Percentiles rank a stretch among this genome's conserved stretches.
Conservation (phyloP, 495 filamentous ascomycete genomes). For the Astrothelium subdiscretum region DNA sequence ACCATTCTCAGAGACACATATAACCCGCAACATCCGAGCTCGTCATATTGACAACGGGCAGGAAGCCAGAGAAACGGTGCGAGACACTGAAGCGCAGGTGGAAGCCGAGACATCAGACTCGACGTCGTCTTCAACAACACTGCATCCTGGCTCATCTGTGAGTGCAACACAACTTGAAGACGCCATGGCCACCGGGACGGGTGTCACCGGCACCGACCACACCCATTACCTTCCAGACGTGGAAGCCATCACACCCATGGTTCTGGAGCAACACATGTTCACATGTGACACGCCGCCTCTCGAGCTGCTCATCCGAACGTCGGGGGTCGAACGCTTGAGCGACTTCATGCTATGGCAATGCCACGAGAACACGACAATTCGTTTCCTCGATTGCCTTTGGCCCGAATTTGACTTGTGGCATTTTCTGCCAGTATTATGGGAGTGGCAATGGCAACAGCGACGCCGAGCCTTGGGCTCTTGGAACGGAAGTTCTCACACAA, state of each 20-base stretch:
- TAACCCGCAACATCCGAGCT: slow-evolving; percentile 66
- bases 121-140: slow-evolving; percentile 43
- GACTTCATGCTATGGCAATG: slow-evolving; percentile 99
- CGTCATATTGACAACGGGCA: slow-evolving; percentile 20
- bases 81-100: slow-evolving; percentile 23
- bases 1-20: slow-evolving; percentile 75
- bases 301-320: slow-evolving; percentile 81
- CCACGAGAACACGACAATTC: slow-evolving; percentile 80
- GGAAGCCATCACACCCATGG: slow-evolving; percentile 74
- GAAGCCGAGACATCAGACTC: slow-evolving; percentile 22
- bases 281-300: slow-evolving; percentile 76
- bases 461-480: neutral
- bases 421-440: slow-evolving; percentile 80
- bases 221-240: slow-evolving; percentile 42
- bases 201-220: slow-evolving; percentile 11
- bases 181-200: neutral
- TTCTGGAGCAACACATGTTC: slow-evolving; percentile 67
- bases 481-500: neutral
- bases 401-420: slow-evolving; percentile 93
- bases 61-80: neutral
- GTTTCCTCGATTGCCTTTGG: slow-evolving; percentile 88
- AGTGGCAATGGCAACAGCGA: slow-evolving; percentile 67
- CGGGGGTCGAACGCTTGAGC: slow-evolving; percentile 79
- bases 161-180: neutral
- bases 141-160: slow-evolving; percentile 32